Evolutionary conservation across 768 basidiomycete genomes (phyloP).

Genomic region (Phanerochaete sordida): DNA sequence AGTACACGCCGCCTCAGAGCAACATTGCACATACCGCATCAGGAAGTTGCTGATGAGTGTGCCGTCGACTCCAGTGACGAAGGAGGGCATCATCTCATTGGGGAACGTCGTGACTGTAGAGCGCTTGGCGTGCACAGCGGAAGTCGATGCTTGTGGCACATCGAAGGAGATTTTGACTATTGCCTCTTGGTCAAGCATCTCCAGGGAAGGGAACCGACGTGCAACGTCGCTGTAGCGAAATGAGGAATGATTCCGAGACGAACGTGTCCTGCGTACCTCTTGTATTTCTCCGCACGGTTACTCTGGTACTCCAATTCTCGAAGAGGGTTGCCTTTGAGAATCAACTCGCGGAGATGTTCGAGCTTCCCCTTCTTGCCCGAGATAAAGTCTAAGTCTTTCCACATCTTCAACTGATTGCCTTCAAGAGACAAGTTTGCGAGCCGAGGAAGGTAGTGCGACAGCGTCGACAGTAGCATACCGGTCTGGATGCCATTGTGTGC

Average conservation of each 20-base stretch:
- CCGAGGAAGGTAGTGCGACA: constrained; percentile 74
- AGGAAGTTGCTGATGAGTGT: constrained; percentile 73
- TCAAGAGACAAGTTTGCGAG: constrained; percentile 78
- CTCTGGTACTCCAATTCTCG: constrained; percentile 55
- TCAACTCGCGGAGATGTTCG: constrained; percentile 63
- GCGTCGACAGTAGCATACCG: constrained; percentile 54
- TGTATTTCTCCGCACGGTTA: constrained; percentile 60
- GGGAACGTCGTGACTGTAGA: constrained; percentile 76
- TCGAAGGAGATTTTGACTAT: constrained; percentile 81
- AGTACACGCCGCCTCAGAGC: neutral
- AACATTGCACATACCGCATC: constrained; percentile 44
- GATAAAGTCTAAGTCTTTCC: constrained; percentile 69
- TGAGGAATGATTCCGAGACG: neutral
- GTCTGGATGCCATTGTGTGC: constrained; percentile 70
- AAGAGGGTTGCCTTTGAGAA: constrained; percentile 74
- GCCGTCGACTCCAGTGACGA: constrained; percentile 71
- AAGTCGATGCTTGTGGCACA: constrained; percentile 51
- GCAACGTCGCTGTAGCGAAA: constrained; percentile 61
- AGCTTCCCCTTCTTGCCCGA: constrained; percentile 58
- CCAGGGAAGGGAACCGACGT: constrained; percentile 75
- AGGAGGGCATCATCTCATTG: constrained; percentile 64
- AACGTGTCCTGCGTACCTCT: constrained; percentile 45
- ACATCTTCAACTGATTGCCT: constrained; percentile 66
- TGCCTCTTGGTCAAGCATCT: constrained; percentile 80
- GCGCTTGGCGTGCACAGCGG: constrained; percentile 32